These are phyloP conservation scores for Naganishia sp. DNA, from an alignment of 1,284 basidiomycete genomes.

Conservation along the genomic window DNA sequence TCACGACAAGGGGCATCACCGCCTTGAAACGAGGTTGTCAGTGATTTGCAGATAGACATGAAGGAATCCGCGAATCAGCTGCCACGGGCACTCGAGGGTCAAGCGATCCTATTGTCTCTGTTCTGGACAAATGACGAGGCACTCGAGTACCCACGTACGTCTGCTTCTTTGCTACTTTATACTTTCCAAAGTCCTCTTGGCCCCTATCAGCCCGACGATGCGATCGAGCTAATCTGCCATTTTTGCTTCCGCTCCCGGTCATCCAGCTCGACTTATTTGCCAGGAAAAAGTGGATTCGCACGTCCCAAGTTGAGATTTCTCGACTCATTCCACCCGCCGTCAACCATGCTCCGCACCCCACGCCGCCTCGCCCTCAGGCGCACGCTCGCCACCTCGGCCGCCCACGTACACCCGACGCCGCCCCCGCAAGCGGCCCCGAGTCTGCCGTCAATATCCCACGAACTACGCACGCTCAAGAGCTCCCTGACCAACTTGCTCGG, in stretches of 20 bases:
- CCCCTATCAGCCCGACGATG: no score
- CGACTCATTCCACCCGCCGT: neutral
- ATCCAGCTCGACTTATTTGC: neutral
- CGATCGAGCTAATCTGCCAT: neutral
- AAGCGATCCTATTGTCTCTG: no score
- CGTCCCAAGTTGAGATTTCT: neutral
- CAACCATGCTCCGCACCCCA: neutral
- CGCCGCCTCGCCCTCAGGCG: neutral
- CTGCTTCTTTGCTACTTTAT: no score
- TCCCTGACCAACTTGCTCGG: constrained; percentile 80
- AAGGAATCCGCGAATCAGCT: no score
- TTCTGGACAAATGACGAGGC: no score
- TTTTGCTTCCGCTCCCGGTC: neutral
- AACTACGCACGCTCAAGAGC: constrained; percentile 73
- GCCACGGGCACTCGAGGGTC: no score
- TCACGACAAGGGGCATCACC: no score
- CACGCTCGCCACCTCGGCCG: constrained; percentile 6
- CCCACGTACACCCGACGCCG: neutral
- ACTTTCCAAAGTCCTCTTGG: no score
- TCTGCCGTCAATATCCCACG: constrained; percentile 59
- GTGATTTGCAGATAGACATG: no score
- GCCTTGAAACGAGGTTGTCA: no score
- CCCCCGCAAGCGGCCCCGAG: neutral
- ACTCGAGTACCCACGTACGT: no score
- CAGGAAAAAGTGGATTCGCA: neutral